phyloP scores from a whole-genome alignment of 129 eudicot species.

The Mikania micrantha region DNA sequence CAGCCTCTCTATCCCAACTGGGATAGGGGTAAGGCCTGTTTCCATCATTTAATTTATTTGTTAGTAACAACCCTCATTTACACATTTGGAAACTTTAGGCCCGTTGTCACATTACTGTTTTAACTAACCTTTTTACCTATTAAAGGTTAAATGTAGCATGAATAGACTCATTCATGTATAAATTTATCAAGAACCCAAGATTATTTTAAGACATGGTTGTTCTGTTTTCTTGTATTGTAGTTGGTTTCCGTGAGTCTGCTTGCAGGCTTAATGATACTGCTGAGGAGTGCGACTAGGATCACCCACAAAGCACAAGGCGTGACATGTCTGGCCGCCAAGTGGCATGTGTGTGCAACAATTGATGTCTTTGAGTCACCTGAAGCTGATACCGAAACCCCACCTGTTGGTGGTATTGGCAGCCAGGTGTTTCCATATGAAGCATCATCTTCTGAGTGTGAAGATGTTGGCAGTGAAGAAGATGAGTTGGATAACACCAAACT shows the following conservation, averaged over 20 bases:
- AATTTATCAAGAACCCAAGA: neutral
- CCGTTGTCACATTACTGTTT: too few species aligned
- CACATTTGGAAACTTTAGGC: neutral
- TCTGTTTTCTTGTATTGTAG: conserved; percentile 32
- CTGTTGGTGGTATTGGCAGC: conserved; percentile 17
- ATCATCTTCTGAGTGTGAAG: conserved; percentile 66
- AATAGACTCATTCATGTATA: too few species aligned
- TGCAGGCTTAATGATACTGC: conserved; percentile 67
- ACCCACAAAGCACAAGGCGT: conserved; percentile 88
- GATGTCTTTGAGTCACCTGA: conserved; percentile 59
- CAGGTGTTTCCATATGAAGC: conserved; percentile 30
- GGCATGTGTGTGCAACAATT: conserved; percentile 90
- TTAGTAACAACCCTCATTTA: too few species aligned
- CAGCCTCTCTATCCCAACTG: too few species aligned
- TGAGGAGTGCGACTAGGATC: conserved; percentile 85
- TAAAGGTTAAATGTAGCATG: neutral
- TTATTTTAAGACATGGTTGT: neutral
- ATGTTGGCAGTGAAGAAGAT: conserved; percentile 80
- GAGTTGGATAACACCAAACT: conserved; percentile 67
- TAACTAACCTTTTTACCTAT: neutral
- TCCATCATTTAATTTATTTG: too few species aligned
- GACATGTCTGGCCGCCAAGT: conserved; percentile 79
- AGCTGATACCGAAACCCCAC: conserved; percentile 56
- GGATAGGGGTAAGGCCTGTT: too few species aligned
- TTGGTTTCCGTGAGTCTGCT: conserved; percentile 71